phyloP scores from a whole-genome alignment of 139 green algal genomes.

The Nannochloris sp. region DNA sequence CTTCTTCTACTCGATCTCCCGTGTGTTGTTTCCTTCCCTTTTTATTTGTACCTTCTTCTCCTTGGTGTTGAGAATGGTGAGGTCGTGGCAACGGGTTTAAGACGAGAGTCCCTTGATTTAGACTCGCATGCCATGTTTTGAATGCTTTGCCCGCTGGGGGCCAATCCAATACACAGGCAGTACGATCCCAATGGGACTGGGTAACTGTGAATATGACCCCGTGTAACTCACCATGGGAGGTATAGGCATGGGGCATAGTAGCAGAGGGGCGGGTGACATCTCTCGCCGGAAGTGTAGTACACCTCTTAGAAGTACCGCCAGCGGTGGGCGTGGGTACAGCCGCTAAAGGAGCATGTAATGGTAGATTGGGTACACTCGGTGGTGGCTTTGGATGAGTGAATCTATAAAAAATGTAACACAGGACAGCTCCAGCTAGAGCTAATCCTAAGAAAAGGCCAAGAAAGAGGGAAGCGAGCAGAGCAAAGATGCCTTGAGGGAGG shows the following conservation, averaged over 20 bases:
- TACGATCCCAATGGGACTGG: conserved; percentile 1
- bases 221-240: conserved; percentile 6
- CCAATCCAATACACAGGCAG: conserved; percentile 11
- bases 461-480: conserved; percentile 5
- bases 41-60: neutral
- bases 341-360: too few species aligned
- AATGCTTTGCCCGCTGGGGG: conserved; percentile 6
- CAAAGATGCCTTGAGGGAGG: conserved; percentile 9
- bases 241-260: conserved; percentile 15
- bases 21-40: neutral
- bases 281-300: too few species aligned
- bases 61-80: conserved; percentile 10
- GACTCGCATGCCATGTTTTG: conserved; percentile 10
- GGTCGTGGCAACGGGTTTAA: conserved; percentile 3
- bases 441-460: conserved; percentile 14
- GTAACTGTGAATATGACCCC: conserved; percentile 29
- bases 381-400: conserved; percentile 1
- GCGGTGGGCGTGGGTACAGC: too few species aligned
- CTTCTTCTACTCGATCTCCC: conserved; percentile 1
- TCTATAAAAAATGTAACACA: conserved; percentile 7
- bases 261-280: neutral
- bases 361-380: neutral
- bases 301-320: too few species aligned
- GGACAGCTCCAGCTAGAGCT: neutral
- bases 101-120: conserved; percentile 24